Evolutionary conservation across 768 basidiomycete genomes (phyloP), one percentile per base, ranked within the genome.

Genomic region (Trametes meyenii): DNA sequence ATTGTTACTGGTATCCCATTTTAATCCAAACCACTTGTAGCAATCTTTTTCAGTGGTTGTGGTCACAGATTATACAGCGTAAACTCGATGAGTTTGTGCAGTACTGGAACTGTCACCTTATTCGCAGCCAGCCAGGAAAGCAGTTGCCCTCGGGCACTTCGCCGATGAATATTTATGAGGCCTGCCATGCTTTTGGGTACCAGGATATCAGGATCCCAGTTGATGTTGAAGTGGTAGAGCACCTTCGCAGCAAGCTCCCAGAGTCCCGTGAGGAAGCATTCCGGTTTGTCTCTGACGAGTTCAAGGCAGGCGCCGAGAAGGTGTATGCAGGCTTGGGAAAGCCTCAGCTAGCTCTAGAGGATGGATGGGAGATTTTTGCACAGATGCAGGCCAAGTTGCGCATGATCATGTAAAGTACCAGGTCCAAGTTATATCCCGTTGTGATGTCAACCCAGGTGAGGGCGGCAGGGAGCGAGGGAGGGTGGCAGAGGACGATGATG

Each of bases 41-140:
- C 53, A 26, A 55, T 17, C 61, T 76, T 1, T 75, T 74, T 53
- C 68, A 75, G 42, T 77, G 73, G 73, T 68, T 75, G 5, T 76
- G 73, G 52, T 64, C 73, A 4, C 70, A 67, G 29, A 40, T 77
- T 33, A 62, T 73, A 17, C 75, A 75, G 53, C 46, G 57, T 1
- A 66, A 65, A 29, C 68, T 76, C 0, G 68, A 76, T 50, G 57
- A 66, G 1, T 76, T 75, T 58, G 43, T 51, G 2, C 49, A 19
- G 11, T 75, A 66, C 29, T 76, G 73, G 74, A 77, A 77, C 62
- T 56, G 69, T 13, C 74, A 73, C 46, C 29, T 23, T 7, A 60
- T 75, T 39, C 65, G 70, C 17, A 29, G 13, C 19, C 74, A 75
- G 42, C 2, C n/a, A n/a, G n/a, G n/a, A 36, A 73, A 74, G 55